Conservation (phyloP, 768 basidiomycete genomes). For the Imleria badia region DNA sequence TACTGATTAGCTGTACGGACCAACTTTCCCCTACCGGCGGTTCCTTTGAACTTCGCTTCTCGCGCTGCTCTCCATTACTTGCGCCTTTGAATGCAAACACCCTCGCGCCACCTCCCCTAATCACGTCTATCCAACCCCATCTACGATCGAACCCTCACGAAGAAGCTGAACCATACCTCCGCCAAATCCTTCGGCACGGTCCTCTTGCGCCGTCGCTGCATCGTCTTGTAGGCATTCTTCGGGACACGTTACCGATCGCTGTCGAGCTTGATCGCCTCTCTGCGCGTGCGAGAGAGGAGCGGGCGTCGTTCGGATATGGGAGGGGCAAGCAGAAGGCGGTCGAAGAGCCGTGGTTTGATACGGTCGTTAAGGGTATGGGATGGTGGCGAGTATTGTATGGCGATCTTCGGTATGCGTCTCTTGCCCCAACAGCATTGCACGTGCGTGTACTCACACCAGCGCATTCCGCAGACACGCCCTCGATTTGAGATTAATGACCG, state of each 20-base stretch:
- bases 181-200: slow-evolving; percentile 68
- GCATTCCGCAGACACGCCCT: slow-evolving; percentile 58
- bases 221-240: slow-evolving; percentile 63
- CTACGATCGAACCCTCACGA: slow-evolving; percentile 68
- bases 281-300: slow-evolving; percentile 38
- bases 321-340: slow-evolving; percentile 15
- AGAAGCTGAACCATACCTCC: slow-evolving; percentile 74
- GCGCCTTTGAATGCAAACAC: slow-evolving; percentile 13
- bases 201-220: slow-evolving; percentile 64
- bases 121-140: slow-evolving; percentile 31
- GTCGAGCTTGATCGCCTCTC: slow-evolving; percentile 58
- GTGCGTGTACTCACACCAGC: neutral
- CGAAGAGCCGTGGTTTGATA: slow-evolving; percentile 47
- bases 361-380: slow-evolving; percentile 76
- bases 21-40: slow-evolving; percentile 68
- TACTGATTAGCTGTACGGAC: slow-evolving; percentile 77
- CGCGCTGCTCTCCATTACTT: slow-evolving; percentile 39
- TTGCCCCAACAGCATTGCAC: slow-evolving; percentile 13
- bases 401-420: slow-evolving; percentile 52
- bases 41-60: slow-evolving; percentile 73
- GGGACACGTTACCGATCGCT: slow-evolving; percentile 77
- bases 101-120: slow-evolving; percentile 25
- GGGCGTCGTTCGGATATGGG: neutral
- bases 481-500: slow-evolving; percentile 74
- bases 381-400: slow-evolving; percentile 80